Conservation (phyloP, 805 yeast species). For the Starmerella ratchasimensis region DNA sequence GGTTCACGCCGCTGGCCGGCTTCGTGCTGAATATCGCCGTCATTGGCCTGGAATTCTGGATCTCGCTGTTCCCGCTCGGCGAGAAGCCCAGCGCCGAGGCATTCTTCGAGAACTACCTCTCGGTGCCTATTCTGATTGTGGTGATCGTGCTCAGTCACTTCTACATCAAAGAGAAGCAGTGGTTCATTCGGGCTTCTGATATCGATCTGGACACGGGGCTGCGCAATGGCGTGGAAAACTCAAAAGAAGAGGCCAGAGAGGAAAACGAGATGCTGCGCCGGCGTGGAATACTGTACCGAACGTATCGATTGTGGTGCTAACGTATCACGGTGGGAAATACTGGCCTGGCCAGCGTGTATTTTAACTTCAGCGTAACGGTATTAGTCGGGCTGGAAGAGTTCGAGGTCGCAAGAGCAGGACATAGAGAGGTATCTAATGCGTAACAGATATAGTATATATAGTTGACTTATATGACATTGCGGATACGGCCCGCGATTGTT, state of each 20-base stretch:
- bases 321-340: too few species aligned
- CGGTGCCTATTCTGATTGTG: conserved; percentile 46
- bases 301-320: conserved; percentile 11
- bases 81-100: conserved; percentile 31
- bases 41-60: conserved; percentile 60
- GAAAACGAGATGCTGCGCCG: conserved; percentile 2
- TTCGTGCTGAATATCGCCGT: conserved; percentile 36
- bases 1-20: conserved; percentile 49
- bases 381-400: too few species aligned
- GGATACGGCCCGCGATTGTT: too few species aligned
- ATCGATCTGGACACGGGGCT: conserved; percentile 54
- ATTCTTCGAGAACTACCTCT: conserved; percentile 56
- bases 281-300: conserved; percentile 2
- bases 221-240: conserved; percentile 33
- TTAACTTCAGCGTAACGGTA: too few species aligned
- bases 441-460: too few species aligned
- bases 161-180: conserved; percentile 17
- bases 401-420: too few species aligned
- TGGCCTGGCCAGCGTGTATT: too few species aligned
- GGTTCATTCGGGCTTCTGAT: conserved; percentile 34
- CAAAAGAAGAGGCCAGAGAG: conserved; percentile 1
- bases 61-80: conserved; percentile 54
- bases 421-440: too few species aligned
- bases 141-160: conserved; percentile 32
- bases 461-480: too few species aligned